Evolutionary conservation across 2,329 filamentous ascomycete species (phyloP).

Genomic region (Talaromyces pinophilus): DNA sequence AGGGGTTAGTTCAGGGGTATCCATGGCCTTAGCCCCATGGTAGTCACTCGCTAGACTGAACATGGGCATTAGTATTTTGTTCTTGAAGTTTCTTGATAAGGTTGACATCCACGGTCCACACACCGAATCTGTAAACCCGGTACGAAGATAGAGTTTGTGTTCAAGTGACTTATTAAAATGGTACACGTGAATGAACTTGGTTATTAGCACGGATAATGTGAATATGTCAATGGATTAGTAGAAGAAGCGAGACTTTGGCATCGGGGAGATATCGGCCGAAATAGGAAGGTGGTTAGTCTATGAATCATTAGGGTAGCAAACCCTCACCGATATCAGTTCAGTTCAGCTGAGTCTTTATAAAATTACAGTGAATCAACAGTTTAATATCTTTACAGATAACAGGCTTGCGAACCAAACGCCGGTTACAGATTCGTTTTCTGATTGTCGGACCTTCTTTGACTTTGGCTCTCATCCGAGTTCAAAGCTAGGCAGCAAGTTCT

Average conservation of each 20-base stretch:
- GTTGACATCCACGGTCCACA: background rate
- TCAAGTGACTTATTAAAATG: background rate
- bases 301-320: background rate
- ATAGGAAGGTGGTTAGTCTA: background rate
- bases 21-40: background rate
- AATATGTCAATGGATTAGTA: background rate
- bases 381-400: background rate
- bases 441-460: background rate
- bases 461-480: background rate
- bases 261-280: background rate
- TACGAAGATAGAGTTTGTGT: background rate
- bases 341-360: background rate
- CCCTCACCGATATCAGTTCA: background rate
- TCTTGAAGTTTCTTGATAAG: background rate
- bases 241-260: background rate
- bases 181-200: background rate
- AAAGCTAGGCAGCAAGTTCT: background rate
- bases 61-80: background rate
- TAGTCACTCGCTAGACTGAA: background rate
- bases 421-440: background rate
- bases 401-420: background rate
- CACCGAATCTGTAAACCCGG: background rate
- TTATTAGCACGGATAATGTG: background rate
- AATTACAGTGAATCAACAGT: background rate
- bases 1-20: conserved; percentile 13